Evolutionary conservation across 306 rosid species (phyloP).

Genomic region (Argentina anserina): DNA sequence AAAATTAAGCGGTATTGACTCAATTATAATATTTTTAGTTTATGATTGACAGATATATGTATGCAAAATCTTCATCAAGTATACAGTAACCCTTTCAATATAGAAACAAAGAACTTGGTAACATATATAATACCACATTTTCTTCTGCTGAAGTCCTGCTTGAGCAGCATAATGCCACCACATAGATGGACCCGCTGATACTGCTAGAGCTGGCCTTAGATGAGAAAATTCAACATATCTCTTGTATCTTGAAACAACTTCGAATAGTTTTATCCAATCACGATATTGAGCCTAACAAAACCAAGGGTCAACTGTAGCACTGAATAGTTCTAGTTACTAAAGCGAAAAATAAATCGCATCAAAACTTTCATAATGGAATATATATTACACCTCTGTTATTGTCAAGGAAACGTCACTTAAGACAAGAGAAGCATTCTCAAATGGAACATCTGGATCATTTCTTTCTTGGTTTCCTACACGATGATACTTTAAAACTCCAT

Average conservation of each 20-base stretch:
- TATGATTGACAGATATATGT: not conserved
- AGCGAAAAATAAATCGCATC: not conserved
- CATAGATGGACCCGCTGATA: slow-evolving; percentile 51
- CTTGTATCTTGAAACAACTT: slow-evolving; percentile 84
- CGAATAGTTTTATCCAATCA: slow-evolving; percentile 92
- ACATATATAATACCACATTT: slow-evolving; percentile 63
- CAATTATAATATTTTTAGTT: not conserved
- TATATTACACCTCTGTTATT: slow-evolving; percentile 64
- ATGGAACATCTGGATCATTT: slow-evolving; percentile 76
- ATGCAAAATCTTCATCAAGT: not conserved
- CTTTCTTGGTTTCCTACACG: slow-evolving; percentile 95
- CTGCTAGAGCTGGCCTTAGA: slow-evolving; percentile 71
- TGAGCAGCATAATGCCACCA: slow-evolving; percentile 95
- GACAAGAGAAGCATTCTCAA: slow-evolving; percentile 78
- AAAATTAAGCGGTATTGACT: not conserved
- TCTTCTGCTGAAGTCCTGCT: slow-evolving; percentile 80
- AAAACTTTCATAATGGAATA: not conserved
- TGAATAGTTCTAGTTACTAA: not conserved
- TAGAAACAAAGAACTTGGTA: not conserved
- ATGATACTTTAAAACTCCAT: slow-evolving; percentile 80
- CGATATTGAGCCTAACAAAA: slow-evolving; percentile 68
- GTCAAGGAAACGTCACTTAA: slow-evolving; percentile 82
- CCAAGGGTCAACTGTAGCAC: slow-evolving; percentile 9
- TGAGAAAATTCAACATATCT: slow-evolving; percentile 76
- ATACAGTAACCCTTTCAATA: not conserved